phyloP scores from a whole-genome alignment of 441 rosid species.

The Jatropha multifida region DNA sequence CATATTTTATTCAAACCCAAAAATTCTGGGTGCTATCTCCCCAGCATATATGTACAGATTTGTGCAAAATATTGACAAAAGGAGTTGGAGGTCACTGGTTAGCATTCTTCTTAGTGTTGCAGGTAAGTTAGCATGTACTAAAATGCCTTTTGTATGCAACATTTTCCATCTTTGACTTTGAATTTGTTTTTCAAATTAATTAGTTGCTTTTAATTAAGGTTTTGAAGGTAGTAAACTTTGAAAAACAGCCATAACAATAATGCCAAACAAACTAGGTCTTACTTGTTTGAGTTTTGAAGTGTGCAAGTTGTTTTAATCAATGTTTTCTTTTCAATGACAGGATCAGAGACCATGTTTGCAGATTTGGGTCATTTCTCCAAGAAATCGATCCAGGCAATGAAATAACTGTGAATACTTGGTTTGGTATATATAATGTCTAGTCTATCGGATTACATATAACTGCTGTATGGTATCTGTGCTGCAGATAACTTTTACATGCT shows the following conservation, averaged over 20 bases:
- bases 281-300: neutral
- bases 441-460: neutral
- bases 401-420: neutral
- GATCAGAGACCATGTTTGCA: constrained; percentile 74
- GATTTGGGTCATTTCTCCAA: constrained; percentile 72
- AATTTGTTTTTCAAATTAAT: too few relatives aligned
- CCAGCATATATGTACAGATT: constrained; percentile 51
- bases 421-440: neutral
- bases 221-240: neutral
- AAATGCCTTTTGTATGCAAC: constrained; percentile 1
- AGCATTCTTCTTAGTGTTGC: constrained; percentile 58
- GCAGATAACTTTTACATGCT: constrained; percentile 52
- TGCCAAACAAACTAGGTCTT: too few relatives aligned
- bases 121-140: constrained; percentile 34
- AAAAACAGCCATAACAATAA: neutral
- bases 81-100: constrained; percentile 48
- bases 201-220: too few relatives aligned
- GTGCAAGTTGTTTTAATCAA: neutral
- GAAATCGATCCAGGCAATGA: constrained; percentile 53
- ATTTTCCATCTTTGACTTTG: neutral
- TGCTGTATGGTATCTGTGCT: constrained; percentile 14
- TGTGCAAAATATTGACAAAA: constrained; percentile 28
- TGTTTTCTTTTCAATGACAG: constrained; percentile 27
- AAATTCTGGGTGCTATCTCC: constrained; percentile 43
- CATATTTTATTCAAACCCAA: constrained; percentile 32